Percentiles rank a stretch among this genome's conserved stretches.
phyloP scores from a whole-genome alignment of 2,329 filamentous ascomycete species.

The Dendrostoma leiphaemia region DNA sequence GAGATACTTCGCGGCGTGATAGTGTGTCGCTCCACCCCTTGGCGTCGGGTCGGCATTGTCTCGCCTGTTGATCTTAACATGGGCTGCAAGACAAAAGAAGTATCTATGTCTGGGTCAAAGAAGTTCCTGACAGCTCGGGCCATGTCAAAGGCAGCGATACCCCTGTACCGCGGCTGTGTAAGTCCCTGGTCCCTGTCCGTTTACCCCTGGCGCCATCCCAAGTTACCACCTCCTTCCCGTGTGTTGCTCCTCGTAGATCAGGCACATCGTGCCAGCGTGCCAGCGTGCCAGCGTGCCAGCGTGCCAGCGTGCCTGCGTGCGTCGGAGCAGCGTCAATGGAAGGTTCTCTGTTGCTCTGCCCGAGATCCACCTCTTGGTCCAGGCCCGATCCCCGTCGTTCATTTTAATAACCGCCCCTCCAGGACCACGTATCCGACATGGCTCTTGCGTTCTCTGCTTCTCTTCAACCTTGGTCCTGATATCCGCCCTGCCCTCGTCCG shows the following conservation, averaged over 20 bases:
- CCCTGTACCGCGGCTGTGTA: neutral
- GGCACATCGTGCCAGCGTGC: neutral
- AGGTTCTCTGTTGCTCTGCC: neutral
- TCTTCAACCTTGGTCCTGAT: neutral
- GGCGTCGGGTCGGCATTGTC: too few relatives aligned
- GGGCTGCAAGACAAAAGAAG: too few relatives aligned
- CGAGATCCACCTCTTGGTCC: neutral
- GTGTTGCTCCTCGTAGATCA: neutral
- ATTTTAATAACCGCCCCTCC: conserved; percentile 12
- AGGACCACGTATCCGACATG: conserved; percentile 1
- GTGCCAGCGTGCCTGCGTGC: neutral
- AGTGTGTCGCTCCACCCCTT: too few relatives aligned
- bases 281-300: neutral
- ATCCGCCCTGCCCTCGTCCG: neutral
- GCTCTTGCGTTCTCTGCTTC: neutral
- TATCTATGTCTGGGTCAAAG: too few relatives aligned
- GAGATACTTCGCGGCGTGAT: neutral
- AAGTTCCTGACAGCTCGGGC: too few relatives aligned
- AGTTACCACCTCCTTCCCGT: neutral
- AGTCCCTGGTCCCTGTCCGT: neutral
- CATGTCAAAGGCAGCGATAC: neutral
- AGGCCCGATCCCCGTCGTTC: conserved; percentile 3
- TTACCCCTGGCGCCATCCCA: neutral
- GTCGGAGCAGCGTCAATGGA: neutral
- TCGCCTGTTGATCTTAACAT: too few relatives aligned